Evolutionary conservation across 257 asterid species (phyloP).

Genomic region (Plectranthus barbatus): DNA sequence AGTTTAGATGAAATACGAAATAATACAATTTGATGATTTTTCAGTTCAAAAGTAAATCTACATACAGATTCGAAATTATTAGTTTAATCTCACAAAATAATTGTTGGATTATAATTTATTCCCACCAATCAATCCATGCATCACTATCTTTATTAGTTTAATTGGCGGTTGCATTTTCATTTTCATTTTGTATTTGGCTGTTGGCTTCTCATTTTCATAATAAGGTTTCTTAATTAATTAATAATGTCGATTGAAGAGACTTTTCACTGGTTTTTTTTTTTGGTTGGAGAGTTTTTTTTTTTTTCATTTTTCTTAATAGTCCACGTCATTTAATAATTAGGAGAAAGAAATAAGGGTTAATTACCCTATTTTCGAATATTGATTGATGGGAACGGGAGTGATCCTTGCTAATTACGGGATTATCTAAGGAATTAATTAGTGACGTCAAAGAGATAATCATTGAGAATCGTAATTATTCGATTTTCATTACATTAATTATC

Average conservation of each 20-base stretch:
- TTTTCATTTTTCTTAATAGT: background rate
- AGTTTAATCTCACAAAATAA: background rate
- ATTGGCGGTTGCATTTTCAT: conserved; percentile 21
- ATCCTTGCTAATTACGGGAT: background rate
- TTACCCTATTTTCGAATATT: background rate
- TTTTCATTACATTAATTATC: background rate
- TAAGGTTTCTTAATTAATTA: background rate
- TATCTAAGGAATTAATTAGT: background rate
- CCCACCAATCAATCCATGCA: too few relatives aligned
- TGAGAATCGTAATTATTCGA: background rate
- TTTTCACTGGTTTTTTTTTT: conserved; percentile 10
- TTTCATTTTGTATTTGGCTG: conserved; percentile 15
- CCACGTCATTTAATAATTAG: background rate
- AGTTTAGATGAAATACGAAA: background rate
- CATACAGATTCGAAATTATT: too few relatives aligned
- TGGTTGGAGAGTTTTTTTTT: background rate
- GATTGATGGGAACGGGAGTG: background rate
- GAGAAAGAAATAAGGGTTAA: background rate
- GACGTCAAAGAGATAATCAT: background rate
- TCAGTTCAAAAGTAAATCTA: background rate
- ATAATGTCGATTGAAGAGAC: conserved; percentile 8
- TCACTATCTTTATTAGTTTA: background rate
- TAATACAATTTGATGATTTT: background rate
- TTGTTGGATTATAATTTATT: background rate
- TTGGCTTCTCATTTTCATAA: conserved; percentile 26